Evolutionary conservation across 2,329 filamentous ascomycete species (phyloP).

Genomic region (Colletotrichum filicis): DNA sequence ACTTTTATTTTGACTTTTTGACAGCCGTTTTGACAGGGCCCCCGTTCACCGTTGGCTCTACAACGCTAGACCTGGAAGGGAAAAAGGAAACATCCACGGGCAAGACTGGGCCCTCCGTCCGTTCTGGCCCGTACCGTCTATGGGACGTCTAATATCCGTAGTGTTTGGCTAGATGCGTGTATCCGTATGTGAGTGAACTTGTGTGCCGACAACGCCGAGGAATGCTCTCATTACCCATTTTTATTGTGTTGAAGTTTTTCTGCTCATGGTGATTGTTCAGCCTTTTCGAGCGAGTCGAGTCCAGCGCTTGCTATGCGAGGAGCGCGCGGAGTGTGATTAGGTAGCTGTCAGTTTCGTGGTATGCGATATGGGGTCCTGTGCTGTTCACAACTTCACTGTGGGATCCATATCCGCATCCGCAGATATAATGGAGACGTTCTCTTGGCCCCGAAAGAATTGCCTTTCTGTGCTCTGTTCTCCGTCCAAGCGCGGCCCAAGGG

Average conservation of each 20-base stretch:
- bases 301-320: not conserved
- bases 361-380: not conserved
- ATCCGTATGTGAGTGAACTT: not conserved
- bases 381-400: not conserved
- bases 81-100: slow-evolving; percentile 11
- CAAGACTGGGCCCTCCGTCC: slow-evolving; percentile 11
- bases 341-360: not conserved
- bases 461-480: not conserved
- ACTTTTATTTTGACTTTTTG: slow-evolving; percentile 1
- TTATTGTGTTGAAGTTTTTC: not conserved
- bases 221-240: not conserved
- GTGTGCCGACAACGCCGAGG: slow-evolving; percentile 3
- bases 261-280: not conserved
- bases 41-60: not conserved
- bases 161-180: no score
- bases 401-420: not conserved
- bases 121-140: not conserved
- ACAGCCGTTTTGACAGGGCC: slow-evolving; percentile 19
- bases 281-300: not conserved
- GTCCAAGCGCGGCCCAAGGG: slow-evolving; percentile 28
- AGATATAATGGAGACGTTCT: not conserved
- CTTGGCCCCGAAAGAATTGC: not conserved
- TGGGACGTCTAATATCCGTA: not conserved
- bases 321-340: not conserved
- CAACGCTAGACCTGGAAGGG: slow-evolving; percentile 20